A percentile compares a stretch with the other conserved stretches of the same genome.
phyloP scores from a whole-genome alignment of 768 basidiomycete genomes.

The Leccinum rimulosum region DNA sequence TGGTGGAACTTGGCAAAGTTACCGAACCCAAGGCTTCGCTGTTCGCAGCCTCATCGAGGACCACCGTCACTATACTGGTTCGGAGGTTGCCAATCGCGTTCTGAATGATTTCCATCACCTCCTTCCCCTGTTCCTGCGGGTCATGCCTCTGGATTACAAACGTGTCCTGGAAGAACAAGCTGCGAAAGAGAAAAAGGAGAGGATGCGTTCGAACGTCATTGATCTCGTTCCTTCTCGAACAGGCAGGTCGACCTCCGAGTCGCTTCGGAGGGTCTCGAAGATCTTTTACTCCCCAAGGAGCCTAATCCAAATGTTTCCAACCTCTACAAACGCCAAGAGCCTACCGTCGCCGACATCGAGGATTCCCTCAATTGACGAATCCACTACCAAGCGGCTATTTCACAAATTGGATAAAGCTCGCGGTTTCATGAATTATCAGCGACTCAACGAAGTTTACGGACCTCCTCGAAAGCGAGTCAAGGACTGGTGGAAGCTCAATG shows the following conservation, averaged over 20 bases:
- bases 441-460: conserved; percentile 89
- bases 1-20: conserved; percentile 96
- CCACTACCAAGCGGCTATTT: conserved; percentile 73
- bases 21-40: conserved; percentile 89
- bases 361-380: conserved; percentile 90
- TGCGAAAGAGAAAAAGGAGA: too few relatives aligned
- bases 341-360: conserved; percentile 85
- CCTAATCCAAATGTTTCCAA: conserved; percentile 38
- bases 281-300: conserved; percentile 64
- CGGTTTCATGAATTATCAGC: conserved; percentile 99
- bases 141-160: too few relatives aligned
- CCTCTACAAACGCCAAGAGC: conserved; percentile 59
- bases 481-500: conserved; percentile 97
- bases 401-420: conserved; percentile 94
- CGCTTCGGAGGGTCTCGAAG: conserved; percentile 77
- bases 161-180: too few relatives aligned
- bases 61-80: conserved; percentile 97
- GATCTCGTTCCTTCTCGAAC: too few relatives aligned
- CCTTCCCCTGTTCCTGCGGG: conserved; percentile 91
- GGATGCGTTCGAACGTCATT: too few relatives aligned
- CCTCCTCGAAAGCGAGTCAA: conserved; percentile 95
- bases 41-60: conserved; percentile 93
- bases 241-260: too few relatives aligned
- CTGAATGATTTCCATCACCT: conserved; percentile 95
- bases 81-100: conserved; percentile 91